Conservation (phyloP, 331 rosid species). For the Malus hybrid region DNA sequence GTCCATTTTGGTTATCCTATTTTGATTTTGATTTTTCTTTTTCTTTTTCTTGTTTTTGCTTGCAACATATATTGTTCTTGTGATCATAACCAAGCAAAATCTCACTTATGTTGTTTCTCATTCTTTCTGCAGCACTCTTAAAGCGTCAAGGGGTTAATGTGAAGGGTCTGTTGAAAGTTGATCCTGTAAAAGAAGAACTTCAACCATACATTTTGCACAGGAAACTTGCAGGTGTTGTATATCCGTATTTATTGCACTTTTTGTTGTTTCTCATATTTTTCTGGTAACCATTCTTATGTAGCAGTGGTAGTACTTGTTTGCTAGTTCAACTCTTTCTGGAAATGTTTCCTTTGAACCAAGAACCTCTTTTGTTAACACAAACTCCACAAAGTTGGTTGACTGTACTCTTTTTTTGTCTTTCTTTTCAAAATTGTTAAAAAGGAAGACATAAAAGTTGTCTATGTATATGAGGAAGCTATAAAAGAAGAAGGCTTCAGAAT, state of each 20-base stretch:
- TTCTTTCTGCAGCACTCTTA: slow-evolving; percentile 66
- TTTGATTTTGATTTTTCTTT: neutral
- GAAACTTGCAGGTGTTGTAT: slow-evolving; percentile 73
- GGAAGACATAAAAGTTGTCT: neutral
- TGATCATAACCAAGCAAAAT: neutral
- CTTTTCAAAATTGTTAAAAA: neutral
- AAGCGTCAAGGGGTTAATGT: slow-evolving; percentile 97
- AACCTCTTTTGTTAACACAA: neutral
- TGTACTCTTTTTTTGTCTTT: neutral
- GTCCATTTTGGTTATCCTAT: neutral
- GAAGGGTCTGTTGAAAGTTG: slow-evolving; percentile 91
- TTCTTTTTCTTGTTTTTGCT: slow-evolving; percentile 10
- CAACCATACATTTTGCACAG: slow-evolving; percentile 88
- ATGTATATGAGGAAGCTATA: neutral
- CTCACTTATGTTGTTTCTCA: slow-evolving; percentile 16
- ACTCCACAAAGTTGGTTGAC: neutral
- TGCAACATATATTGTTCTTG: slow-evolving; percentile 1
- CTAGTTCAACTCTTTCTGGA: neutral
- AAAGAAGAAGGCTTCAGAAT: neutral
- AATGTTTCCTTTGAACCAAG: neutral
- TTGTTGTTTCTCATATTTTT: neutral
- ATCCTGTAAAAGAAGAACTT: slow-evolving; percentile 93
- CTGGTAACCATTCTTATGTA: neutral
- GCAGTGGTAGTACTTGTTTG: neutral
- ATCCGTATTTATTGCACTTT: neutral